A percentile compares a stretch with the other conserved stretches of the same genome.
phyloP scores from a whole-genome alignment of 1,284 basidiomycete species.

The Tilletia walkeri region DNA sequence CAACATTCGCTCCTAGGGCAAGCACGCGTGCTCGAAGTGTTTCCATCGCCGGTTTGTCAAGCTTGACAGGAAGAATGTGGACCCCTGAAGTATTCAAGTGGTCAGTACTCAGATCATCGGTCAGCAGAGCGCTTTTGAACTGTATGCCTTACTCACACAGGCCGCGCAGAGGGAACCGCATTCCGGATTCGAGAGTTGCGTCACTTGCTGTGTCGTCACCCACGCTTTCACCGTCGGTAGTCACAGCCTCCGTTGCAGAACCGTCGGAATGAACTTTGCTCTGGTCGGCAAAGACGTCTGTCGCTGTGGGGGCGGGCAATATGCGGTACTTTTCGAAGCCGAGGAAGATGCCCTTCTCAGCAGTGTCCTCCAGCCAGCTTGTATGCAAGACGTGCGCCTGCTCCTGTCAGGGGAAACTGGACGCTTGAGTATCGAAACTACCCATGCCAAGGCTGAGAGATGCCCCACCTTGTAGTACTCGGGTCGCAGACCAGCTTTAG shows the following conservation, averaged over 20 bases:
- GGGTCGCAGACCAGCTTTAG: conserved; percentile 8
- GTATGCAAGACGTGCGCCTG: conserved; percentile 1
- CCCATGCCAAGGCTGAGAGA: background rate
- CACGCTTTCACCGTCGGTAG: background rate
- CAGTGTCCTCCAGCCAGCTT: conserved; percentile 11
- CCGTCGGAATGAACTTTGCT: background rate
- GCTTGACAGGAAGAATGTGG: background rate
- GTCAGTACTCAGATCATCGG: no score
- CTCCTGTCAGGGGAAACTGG: background rate
- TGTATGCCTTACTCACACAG: background rate
- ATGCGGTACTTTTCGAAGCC: conserved; percentile 7
- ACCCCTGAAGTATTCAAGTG: conserved; percentile 2
- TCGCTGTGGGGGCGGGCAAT: background rate
- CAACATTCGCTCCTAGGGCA: conserved; percentile 3
- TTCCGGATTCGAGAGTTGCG: background rate
- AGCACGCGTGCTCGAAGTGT: background rate
- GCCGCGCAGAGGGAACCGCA: conserved; percentile 8
- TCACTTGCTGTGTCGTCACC: background rate
- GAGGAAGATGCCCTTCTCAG: conserved; percentile 3
- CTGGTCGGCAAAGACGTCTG: background rate
- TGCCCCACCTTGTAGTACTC: conserved; percentile 4
- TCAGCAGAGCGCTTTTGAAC: background rate
- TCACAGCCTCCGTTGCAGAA: background rate
- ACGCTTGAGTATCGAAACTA: background rate
- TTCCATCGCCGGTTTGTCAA: background rate